Base-by-base conservation (phyloP, 225 moss, liverwort and hornwort species). In the Polytrichum commune region DNA sequence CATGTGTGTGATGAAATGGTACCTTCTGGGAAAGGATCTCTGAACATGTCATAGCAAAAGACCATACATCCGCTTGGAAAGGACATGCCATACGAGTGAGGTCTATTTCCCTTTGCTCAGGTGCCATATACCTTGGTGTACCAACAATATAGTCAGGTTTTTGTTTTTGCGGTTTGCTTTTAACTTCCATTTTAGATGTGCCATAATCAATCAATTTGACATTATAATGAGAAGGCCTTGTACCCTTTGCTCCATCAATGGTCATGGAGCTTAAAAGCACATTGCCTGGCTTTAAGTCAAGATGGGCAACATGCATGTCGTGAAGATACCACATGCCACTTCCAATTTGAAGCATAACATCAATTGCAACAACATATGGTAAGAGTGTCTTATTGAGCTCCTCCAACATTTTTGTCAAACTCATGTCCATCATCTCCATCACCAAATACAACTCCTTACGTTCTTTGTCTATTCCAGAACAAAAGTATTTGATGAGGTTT, bases 241-340 rank as follows among this genome's bases (percentile, higher is more conserved):
- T 78, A 53, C 33, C 25, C 5, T 64, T 66, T 5, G 65, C 73
- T 23, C 18, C 8, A 18, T 63, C 33, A 38, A 35, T 56, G 1
- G 23, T 71, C 29, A 61, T 25, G 5, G 55, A 64, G 23, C n/a
- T 62, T 27, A 82, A n/a, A 5, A 85, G 70, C 23, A 79, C 61
- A 67, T 82, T 85, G 0, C 64, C 20, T 19, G 85, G 85, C 56
- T 79, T 74, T 29, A 82, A 79, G 33, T 65, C 76, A 33, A 76
- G 73, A 63, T 82, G 78, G 0, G 81, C 79, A 20, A 85, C 55
- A 19, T 62, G 66, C 6, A 74, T 73, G 76, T 82, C 81, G 3
- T 85, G 81, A 13, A 85, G 81, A 64, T 85, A 85, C 60, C 85
- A 81, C 76, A 85, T 64, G 19, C 82, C 81, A 23, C 70, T 78